Evolutionary conservation across 352 stramenopile species (phyloP).

Genomic region (Phytophthora sansomeana): DNA sequence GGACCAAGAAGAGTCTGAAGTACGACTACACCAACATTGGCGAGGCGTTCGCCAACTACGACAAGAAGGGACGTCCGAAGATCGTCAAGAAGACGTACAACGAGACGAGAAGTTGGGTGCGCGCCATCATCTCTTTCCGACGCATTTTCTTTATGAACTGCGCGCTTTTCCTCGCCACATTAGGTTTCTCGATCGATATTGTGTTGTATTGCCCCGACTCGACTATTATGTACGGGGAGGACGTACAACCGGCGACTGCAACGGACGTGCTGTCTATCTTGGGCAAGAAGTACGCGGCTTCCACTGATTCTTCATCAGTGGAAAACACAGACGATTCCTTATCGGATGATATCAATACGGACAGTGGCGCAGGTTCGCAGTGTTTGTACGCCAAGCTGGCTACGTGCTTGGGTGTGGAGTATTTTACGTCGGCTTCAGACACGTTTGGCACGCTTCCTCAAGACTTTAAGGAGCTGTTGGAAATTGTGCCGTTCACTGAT

Average conservation of each 20-base stretch:
- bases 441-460: conserved; percentile 75
- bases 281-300: conserved; percentile 60
- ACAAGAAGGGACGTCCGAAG: conserved; percentile 86
- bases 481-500: conserved; percentile 55
- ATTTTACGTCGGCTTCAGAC: conserved; percentile 45
- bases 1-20: conserved; percentile 84
- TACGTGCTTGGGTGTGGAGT: conserved; percentile 67
- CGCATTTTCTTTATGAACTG: conserved; percentile 89
- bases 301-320: conserved; percentile 34
- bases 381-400: conserved; percentile 76
- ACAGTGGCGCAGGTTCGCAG: conserved; percentile 42
- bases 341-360: conserved; percentile 31
- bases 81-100: conserved; percentile 85
- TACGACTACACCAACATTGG: conserved; percentile 73
- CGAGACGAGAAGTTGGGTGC: conserved; percentile 78
- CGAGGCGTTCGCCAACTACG: conserved; percentile 68
- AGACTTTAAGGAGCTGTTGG: conserved; percentile 71
- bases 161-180: conserved; percentile 68
- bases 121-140: conserved; percentile 79
- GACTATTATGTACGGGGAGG: conserved; percentile 76
- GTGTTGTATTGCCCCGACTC: conserved; percentile 80
- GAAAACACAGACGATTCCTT: conserved; percentile 42
- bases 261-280: conserved; percentile 52
- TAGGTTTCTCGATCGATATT: conserved; percentile 80
- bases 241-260: conserved; percentile 47